Evolutionary conservation across 768 basidiomycete species (phyloP).

Genomic region (Amanita polypyramis): DNA sequence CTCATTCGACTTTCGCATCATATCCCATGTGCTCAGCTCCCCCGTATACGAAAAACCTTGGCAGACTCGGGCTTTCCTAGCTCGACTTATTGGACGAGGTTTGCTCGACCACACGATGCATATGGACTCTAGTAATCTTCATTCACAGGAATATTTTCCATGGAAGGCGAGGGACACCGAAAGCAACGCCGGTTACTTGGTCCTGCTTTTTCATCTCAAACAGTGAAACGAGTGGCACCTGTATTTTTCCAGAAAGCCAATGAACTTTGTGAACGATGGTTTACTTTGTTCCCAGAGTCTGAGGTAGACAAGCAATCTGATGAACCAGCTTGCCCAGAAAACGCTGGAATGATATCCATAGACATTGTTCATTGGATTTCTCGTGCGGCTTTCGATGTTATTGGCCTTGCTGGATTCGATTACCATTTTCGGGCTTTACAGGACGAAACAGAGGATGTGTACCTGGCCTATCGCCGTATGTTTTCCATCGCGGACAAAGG

Average conservation of each 20-base stretch:
- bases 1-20: slow-evolving; percentile 38
- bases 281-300: slow-evolving; percentile 16
- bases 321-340: slow-evolving; percentile 6
- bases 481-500: slow-evolving; percentile 39
- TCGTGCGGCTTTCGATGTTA: slow-evolving; percentile 52
- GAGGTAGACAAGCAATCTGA: background rate
- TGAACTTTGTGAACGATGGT: slow-evolving; percentile 37
- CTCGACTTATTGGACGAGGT: slow-evolving; percentile 41
- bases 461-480: slow-evolving; percentile 38
- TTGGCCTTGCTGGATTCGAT: slow-evolving; percentile 48
- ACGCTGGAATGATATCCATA: slow-evolving; percentile 16
- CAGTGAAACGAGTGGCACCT: slow-evolving; percentile 33
- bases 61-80: slow-evolving; percentile 40
- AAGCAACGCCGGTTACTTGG: slow-evolving; percentile 36
- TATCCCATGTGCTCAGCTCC: slow-evolving; percentile 38
- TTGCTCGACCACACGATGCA: background rate
- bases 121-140: background rate
- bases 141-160: slow-evolving; percentile 35
- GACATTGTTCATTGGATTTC: slow-evolving; percentile 52
- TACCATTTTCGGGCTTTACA: slow-evolving; percentile 40
- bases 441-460: slow-evolving; percentile 37
- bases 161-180: slow-evolving; percentile 41
- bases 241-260: slow-evolving; percentile 43
- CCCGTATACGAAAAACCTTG: slow-evolving; percentile 44
- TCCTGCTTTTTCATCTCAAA: slow-evolving; percentile 38